Percentiles rank a stretch among this genome's conserved stretches.
These are phyloP conservation scores for Phoenix roebelenii DNA, from an alignment of 176 grass and related monocot species.

Conservation along the genomic window DNA sequence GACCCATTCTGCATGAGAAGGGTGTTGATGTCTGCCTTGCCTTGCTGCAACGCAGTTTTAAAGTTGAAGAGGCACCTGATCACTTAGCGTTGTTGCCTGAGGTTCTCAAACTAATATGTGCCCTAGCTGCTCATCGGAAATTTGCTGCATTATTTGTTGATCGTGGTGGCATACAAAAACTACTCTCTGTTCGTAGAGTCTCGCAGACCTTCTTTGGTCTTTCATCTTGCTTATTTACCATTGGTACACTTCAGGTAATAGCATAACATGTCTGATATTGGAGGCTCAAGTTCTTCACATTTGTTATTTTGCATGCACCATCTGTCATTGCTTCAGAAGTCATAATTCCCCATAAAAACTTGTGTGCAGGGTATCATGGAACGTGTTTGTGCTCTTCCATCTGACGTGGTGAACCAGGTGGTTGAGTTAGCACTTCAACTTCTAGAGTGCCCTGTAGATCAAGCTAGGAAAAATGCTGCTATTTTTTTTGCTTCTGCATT, in stretches of 20 bases:
- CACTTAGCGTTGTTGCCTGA: constrained; percentile 57
- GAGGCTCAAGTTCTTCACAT: too few relatives aligned
- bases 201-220: constrained; percentile 71
- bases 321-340: too few relatives aligned
- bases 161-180: constrained; percentile 91
- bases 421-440: constrained; percentile 89
- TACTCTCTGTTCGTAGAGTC: constrained; percentile 63
- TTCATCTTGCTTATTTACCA: constrained; percentile 90
- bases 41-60: constrained; percentile 67
- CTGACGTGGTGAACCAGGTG: constrained; percentile 58
- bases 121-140: constrained; percentile 80
- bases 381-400: constrained; percentile 71
- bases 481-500: constrained; percentile 92
- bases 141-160: constrained; percentile 94
- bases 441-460: constrained; percentile 74
- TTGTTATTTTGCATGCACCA: too few relatives aligned
- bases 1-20: constrained; percentile 93
- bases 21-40: constrained; percentile 92
- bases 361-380: constrained; percentile 83
- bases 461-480: constrained; percentile 78
- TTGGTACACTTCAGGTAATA: constrained; percentile 90
- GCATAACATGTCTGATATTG: not conserved
- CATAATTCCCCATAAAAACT: too few relatives aligned
- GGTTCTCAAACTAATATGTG: constrained; percentile 76
- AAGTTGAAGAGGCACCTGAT: constrained; percentile 34